Evolutionary conservation across 2,329 filamentous ascomycete species (phyloP), one percentile per base, ranked within the genome.

Genomic region (Cladosporium austrohemisphaericum): DNA sequence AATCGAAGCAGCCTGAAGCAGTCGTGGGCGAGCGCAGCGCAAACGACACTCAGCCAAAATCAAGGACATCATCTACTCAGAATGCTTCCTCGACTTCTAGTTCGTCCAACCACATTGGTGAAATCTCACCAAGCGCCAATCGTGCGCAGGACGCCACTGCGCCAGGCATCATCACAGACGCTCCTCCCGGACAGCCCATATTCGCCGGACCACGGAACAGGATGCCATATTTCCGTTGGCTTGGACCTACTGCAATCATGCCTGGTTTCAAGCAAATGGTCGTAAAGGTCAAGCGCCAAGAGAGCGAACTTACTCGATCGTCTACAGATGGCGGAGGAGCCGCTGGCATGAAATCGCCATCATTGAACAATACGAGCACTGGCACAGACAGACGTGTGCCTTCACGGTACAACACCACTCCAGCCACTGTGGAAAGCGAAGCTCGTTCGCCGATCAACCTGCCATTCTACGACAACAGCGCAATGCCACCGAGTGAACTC

Each of bases 221-320:
- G 47, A 87, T 95, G 55, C 89, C 89, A 0, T 95, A 93, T 65
- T 95, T 95, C 60, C 78, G 90, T 52, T 95, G 93, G 68, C 93
- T 95, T 64, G 90, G 89, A 0, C 88, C 88, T 0, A 95, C 90
- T 1, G 90, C 89, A 54, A 95, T 95, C 61, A 88, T 93, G 45
- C 89, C 89, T 1, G 89, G 89, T 18, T 94, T 90, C 71, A 94
- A 94, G 68, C 88, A 94, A 66, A 94, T 94, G 88, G 87, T 94
- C 20, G 84, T 86, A 51, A 84, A 85, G 47, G 81, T 91, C 23
- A 78, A 84, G 51, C 83, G 85, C 52, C 75, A 81, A 52, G 77
- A 82, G 19, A 76, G 77, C 19, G 82, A 81, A 35, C 74, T 70
- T 5, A 76, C 75, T 43, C 84, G 80, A 14, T 77, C 80, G 38